Evolutionary conservation across 192 early-diverging fungal genomes (phyloP), one percentile per base, ranked within the genome.

Genomic region (Phlyctochytrium arcticum): DNA sequence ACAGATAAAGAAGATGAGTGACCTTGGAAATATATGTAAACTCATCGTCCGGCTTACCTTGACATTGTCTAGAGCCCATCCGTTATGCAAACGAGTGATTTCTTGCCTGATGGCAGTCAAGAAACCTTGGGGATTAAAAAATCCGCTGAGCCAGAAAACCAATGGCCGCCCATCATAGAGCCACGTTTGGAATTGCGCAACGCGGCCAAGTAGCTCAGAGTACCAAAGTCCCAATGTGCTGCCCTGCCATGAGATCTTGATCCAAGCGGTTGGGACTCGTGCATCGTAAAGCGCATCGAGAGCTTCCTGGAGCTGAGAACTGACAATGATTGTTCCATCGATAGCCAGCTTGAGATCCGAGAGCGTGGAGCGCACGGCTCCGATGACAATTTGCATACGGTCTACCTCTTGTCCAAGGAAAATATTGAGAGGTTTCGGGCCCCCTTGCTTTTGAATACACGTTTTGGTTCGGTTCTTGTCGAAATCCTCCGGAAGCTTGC

Each of bases 51-150:
- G 2, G 19, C 67, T 21, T 68, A 80, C 78, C 77, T 77, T 82
- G 12, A 86, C 85, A 54, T 69, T 79, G 58, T 86, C 85, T 21
- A 86, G 57, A 23, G 85, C 85, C 85, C 85, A 86, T 27, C 80
- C 85, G 19, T 73, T 64, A 56, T 86, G 85, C 9, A 66, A 65
- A 39, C 85, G 51, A 23, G 85, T 86, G 56, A 86, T 86, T 61
- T 86, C 85, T 59, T 86, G 85, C 37, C 83, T 51, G 31, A 86
- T 82, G 17, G 83, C 85, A 32, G 85, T 86, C 61, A 86, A 65
- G 73, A 86, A 86, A n/a, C 85, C 85, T 69, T 86, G 83, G 21
- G 85, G 84, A 57, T 86, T 86, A 60, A 86, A 86, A 70, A 86
- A 84, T 6, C 83, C 83, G 61, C 72, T 73, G 2, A 86, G 54